phyloP scores from a whole-genome alignment of 2,329 filamentous ascomycete species.

The Aspergillus udagawae region DNA sequence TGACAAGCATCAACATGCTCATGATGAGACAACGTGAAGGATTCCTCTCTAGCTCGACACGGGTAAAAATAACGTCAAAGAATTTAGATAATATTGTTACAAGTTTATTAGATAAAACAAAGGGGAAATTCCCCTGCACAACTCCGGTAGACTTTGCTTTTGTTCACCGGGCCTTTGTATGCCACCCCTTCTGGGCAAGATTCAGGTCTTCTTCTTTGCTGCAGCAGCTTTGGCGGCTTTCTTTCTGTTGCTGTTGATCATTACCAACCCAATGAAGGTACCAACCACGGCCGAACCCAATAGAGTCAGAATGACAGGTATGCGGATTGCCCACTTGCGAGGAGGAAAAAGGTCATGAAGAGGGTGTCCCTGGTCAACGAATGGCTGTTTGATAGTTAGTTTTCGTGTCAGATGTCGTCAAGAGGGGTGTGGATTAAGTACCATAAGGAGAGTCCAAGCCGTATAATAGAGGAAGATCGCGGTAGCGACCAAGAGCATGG shows the following conservation, averaged over 20 bases:
- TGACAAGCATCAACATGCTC: not conserved
- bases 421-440: constrained; percentile 39
- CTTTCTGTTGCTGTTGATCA: constrained; percentile 98
- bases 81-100: not conserved
- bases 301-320: constrained; percentile 93
- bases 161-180: not conserved
- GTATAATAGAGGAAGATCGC: constrained; percentile 87
- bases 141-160: not conserved
- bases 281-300: constrained; percentile 90
- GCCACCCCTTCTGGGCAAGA: not conserved
- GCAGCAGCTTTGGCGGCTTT: constrained; percentile 85
- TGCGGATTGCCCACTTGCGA: constrained; percentile 97
- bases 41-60: not conserved
- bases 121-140: not conserved
- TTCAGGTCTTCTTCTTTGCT: constrained; percentile 77
- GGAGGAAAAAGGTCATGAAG: constrained; percentile 94
- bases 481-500: constrained; percentile 70
- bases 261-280: constrained; percentile 91
- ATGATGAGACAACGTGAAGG: not conserved
- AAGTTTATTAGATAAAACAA: not conserved
- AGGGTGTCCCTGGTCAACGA: constrained; percentile 90
- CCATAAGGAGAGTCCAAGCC: constrained; percentile 96
- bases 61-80: not conserved
- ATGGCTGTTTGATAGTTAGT: constrained; percentile 60
- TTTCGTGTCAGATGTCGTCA: not conserved